Base-by-base conservation (phyloP, 2,329 filamentous ascomycete genomes). In the Monosporascus sp. region DNA sequence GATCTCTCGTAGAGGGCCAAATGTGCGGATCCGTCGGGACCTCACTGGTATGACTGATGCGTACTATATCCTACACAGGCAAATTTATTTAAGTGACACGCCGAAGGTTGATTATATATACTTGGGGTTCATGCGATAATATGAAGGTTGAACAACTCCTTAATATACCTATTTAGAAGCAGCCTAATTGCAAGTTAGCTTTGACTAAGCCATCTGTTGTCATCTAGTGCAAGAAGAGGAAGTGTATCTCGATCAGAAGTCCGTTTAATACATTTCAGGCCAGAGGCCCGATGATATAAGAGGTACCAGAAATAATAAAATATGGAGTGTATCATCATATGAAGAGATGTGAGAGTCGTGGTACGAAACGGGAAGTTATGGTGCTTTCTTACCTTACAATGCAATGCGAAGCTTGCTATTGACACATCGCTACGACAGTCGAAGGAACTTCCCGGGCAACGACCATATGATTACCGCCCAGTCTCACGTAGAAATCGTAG, bases 221-320 rank as follows among this genome's bases (percentile, higher is more conserved):
- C 19, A n/a, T 19, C 38, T 6, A 19, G 19, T 41, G 20, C 3
- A 11, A 46, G 41, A 46, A 46, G 31, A 34, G 38, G 55, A 20
- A 36, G 31, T 56, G 51, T 48, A 41, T 55, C 58, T 61, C 61
- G 55, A 66, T 92, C 88, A 92, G 88, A 91, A 90, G 88, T 91
- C 87, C 86, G 77, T 77, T 88, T 79, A 83, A 88, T 90, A 90
- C 88, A 92, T 69, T 89, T 73, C 85, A 79, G 76, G 69, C 77
- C 68, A 71, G 77, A 76, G 69, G 68, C 80, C 79, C 85, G 64
- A 67, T 94, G 87, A 90, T 84, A 91, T 91, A 94, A 96, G 91
- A 96, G 91, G 91, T 96, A 91, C 91, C 91, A 96, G 90, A 95
- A 92, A 87, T 78, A 75, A 73, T 75, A 70, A 73, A 71, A 65